Conservation (phyloP, 345 rosid species). For the Odontarrhena argentea region DNA sequence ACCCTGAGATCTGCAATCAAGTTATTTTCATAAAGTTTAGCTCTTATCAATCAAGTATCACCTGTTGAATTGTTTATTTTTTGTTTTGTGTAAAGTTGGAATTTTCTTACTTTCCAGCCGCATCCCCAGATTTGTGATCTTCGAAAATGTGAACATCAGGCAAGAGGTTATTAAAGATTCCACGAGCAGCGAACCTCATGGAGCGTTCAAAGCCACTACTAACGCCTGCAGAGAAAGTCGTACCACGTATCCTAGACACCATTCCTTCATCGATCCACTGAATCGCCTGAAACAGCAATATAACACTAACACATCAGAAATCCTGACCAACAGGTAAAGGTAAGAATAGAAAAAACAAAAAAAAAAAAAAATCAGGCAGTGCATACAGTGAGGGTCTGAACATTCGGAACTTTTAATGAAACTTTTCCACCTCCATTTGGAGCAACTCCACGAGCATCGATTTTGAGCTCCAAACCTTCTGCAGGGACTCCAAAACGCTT, state of each 20-base stretch:
- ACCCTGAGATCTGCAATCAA: conserved; percentile 75
- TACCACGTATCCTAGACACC: conserved; percentile 91
- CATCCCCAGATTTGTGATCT: conserved; percentile 69
- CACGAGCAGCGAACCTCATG: conserved; percentile 86
- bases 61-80: neutral
- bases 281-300: conserved; percentile 55
- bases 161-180: conserved; percentile 78
- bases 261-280: conserved; percentile 85
- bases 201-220: conserved; percentile 69
- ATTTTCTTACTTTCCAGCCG: conserved; percentile 86
- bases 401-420: conserved; percentile 60
- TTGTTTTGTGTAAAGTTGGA: neutral
- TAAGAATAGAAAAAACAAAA: neutral
- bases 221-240: conserved; percentile 76
- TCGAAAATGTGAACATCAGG: conserved; percentile 82
- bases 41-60: conserved; percentile 14
- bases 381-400: conserved; percentile 57
- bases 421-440: conserved; percentile 91
- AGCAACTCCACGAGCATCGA: conserved; percentile 76
- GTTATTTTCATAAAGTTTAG: neutral
- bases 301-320: conserved; percentile 24
- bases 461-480: conserved; percentile 76
- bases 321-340: neutral
- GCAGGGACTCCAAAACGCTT: conserved; percentile 63
- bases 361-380: neutral